Evolutionary conservation across 768 basidiomycete genomes (phyloP), one percentile per base, ranked within the genome.

Genomic region (Lactarius vividus): DNA sequence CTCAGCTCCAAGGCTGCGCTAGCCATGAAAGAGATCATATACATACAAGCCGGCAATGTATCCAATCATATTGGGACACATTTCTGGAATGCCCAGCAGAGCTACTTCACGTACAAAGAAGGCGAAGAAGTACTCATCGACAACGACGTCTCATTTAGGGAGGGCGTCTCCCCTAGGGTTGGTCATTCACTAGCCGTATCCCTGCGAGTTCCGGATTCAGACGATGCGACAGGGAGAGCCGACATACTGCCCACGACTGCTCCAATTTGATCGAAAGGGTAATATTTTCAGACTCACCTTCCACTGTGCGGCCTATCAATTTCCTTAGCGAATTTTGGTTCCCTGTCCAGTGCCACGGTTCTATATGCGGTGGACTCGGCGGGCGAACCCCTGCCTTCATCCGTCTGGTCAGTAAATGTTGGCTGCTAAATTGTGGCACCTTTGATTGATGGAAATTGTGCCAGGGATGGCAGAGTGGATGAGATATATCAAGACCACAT

Each of bases 81-180:
- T 71, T 92, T 90, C 70, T 93, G 89, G 89, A 92, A 92, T 71
- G 83, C 88, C 1, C 90, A 92, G 74, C 87, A 91, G 74, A 81
- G 75, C 68, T 92, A 92, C 73, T 82, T 88, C 69, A 78, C 79
- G 0, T 82, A 83, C 66, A 53, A 53, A 42, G 69, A 58, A 18
- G 69, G 67, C 23, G 68, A 72, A 18, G 80, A 81, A 28, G 71
- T 81, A 4, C 63, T 79, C 37, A 76, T 84, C 42, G 79, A 83
- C 63, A 78, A 84, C 71, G 80, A 81, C 66, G 76, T 88, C 57
- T 91, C 90, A 13, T 92, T 91, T 74, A 78, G 83, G 70, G 87
- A 91, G 74, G 84, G 85, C 35, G 67, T 80, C 49, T 82, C 81
- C 60, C 70, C 70, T 57, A 77, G 80, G 74, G 88, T 88, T 70